Base-by-base conservation (phyloP, 2,329 filamentous ascomycete genomes). In the Podosphaera fusca region DNA sequence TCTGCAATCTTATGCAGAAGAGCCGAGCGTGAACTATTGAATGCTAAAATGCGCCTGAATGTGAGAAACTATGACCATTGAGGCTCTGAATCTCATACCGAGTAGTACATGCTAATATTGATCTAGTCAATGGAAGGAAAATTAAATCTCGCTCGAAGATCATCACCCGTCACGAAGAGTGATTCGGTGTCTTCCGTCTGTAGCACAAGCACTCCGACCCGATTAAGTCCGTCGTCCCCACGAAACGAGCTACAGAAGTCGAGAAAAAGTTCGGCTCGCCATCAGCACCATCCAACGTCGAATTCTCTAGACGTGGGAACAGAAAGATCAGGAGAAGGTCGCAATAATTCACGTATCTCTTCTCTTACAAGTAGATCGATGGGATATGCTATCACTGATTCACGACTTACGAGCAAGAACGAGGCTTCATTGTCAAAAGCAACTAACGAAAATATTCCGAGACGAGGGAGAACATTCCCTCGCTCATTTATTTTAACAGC, bases 71-170 rank as follows among this genome's bases (percentile, higher is more conserved):
- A 30, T 14, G 55, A 38, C 38, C 55, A 9, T 46, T 33, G 36
- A 34, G 21, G 21, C 21, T 21, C 21, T 21, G 21, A 21, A 21
- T 21, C 21, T 21, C 21, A 21, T 21, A 34, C 38, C 30, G 31
- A 38, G 9, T 36, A 29, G 4, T 14, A 35, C 14, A n/a, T 5
- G 46, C 14, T 56, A 40, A 58, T 58, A 47, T 60, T 65, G 54
- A 46, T 58, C 30, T 67, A 94, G 87, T 85, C 86, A 36, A 95
- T 95, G 88, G 90, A 95, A 70, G 87, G 84, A 42, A 95, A 95
- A 63, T 74, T 95, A 29, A 82, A 77, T 58, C 82, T 87, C 59
- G 89, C 87, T 35, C 79, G 87, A 63, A 80, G 78, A 61, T 82
- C 83, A 8, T 73, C 87, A 31, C 74, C 78, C 51, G 70, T 73